Evolutionary conservation across 352 stramenopile species (phyloP).

Genomic region (Phytophthora palmivora): DNA sequence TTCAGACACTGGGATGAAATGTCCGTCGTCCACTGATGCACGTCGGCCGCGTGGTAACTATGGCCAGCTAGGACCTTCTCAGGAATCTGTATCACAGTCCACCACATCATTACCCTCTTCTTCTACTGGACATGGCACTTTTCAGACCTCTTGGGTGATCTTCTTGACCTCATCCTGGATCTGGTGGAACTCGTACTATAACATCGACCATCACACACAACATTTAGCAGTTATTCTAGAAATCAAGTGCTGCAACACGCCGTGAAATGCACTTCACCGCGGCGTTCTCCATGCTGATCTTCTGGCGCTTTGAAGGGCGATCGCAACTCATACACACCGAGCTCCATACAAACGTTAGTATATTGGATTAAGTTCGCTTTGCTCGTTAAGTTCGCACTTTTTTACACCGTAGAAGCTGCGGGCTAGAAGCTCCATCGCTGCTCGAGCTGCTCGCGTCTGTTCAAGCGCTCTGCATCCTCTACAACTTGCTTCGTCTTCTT

Average conservation of each 20-base stretch:
- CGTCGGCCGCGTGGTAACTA: constrained; percentile 83
- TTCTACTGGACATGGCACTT: not conserved
- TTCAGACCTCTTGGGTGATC: constrained; percentile 73
- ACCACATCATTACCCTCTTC: not conserved
- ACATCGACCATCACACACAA: not conserved
- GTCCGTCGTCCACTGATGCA: constrained; percentile 80
- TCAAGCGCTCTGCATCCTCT: not conserved
- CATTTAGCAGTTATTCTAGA: not conserved
- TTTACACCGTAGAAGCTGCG: constrained; percentile 23
- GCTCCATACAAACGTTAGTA: constrained; percentile 20
- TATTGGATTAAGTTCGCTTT: constrained; percentile 15
- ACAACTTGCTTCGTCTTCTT: constrained; percentile 1
- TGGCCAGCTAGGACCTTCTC: constrained; percentile 71
- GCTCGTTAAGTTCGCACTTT: constrained; percentile 27
- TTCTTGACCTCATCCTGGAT: constrained; percentile 91
- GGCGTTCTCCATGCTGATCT: constrained; percentile 63
- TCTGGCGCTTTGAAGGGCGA: constrained; percentile 45
- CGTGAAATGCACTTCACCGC: constrained; percentile 39
- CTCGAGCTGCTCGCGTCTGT: constrained; percentile 7
- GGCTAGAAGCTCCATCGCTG: constrained; percentile 2
- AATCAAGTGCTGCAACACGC: constrained; percentile 1
- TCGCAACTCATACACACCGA: constrained; percentile 33
- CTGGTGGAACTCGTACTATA: constrained; percentile 82
- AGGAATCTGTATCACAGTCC: constrained; percentile 55
- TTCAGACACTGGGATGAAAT: constrained; percentile 86